A percentile compares a stretch with the other conserved stretches of the same genome.
These are phyloP conservation scores for Cruciata laevipes DNA, from an alignment of 257 asterid genomes.

Conservation along the genomic window DNA sequence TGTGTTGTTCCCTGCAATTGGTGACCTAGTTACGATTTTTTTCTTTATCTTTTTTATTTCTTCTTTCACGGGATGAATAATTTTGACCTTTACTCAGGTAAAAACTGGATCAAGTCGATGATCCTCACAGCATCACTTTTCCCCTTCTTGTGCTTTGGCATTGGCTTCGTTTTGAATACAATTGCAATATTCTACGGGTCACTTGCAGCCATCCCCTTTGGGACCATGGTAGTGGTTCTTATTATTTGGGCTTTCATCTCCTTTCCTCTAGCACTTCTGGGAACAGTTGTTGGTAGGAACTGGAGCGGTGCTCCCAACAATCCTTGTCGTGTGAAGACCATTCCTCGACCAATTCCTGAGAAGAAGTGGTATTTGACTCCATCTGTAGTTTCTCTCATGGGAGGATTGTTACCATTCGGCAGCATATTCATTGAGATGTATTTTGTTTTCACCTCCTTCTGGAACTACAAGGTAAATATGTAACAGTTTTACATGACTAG, in stretches of 20 bases:
- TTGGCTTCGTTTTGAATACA: slow-evolving; percentile 55
- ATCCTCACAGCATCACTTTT: slow-evolving; percentile 57
- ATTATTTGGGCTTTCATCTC: slow-evolving; percentile 62
- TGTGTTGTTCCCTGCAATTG: slow-evolving; percentile 12
- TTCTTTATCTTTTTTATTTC: not conserved
- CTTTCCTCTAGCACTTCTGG: slow-evolving; percentile 54
- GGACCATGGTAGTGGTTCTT: slow-evolving; percentile 55
- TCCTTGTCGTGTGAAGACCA: slow-evolving; percentile 68
- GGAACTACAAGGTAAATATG: slow-evolving; percentile 59
- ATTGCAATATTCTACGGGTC: slow-evolving; percentile 62
- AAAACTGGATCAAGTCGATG: slow-evolving; percentile 57
- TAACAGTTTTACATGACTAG: not conserved
- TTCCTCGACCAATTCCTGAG: slow-evolving; percentile 87
- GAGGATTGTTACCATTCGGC: slow-evolving; percentile 64
- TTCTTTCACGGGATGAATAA: not conserved
- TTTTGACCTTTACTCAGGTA: slow-evolving; percentile 34
- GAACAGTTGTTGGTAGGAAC: slow-evolving; percentile 59
- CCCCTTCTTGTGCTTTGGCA: slow-evolving; percentile 62
- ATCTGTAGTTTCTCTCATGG: slow-evolving; percentile 56
- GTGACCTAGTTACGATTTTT: not conserved
- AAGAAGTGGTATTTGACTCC: slow-evolving; percentile 67
- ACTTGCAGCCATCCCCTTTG: slow-evolving; percentile 64
- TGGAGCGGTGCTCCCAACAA: slow-evolving; percentile 66
- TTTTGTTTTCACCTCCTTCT: slow-evolving; percentile 64
- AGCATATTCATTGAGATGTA: slow-evolving; percentile 70